These are phyloP conservation scores for Hyaloperonospora arabidopsidis DNA, from an alignment of 352 stramenopile genomes.

Conservation along the genomic window DNA sequence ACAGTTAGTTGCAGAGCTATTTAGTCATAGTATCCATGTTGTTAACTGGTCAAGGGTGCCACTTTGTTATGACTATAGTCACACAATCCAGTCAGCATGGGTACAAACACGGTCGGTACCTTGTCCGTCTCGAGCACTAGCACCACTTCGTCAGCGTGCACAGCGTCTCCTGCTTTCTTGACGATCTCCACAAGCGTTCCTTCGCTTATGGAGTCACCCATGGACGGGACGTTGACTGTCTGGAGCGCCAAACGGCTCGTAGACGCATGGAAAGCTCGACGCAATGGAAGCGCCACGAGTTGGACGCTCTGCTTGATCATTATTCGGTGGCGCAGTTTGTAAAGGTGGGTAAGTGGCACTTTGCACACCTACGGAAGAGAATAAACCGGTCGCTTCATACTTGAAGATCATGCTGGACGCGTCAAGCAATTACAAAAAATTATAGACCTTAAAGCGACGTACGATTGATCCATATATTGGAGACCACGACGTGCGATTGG, in stretches of 20 bases:
- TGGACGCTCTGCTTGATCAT: background rate
- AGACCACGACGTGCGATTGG: background rate
- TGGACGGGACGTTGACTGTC: conserved; percentile 81
- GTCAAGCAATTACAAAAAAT: background rate
- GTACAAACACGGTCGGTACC: conserved; percentile 40
- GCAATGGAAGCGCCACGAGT: conserved; percentile 7
- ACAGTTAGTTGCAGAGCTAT: background rate
- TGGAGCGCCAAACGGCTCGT: conserved; percentile 38
- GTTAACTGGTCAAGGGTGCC: conserved; percentile 87
- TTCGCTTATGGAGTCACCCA: conserved; percentile 97
- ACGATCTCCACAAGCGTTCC: conserved; percentile 95
- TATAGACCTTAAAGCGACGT: background rate
- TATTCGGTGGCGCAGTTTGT: background rate
- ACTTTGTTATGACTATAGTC: too few species aligned
- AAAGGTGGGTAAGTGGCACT: background rate
- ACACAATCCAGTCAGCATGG: too few species aligned
- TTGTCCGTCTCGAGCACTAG: conserved; percentile 99
- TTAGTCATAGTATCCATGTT: background rate
- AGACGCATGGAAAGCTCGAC: conserved; percentile 45
- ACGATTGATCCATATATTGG: too few species aligned
- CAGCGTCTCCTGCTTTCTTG: conserved; percentile 88
- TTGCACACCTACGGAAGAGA: background rate
- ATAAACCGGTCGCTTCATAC: conserved; percentile 3
- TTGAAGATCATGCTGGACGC: conserved; percentile 3
- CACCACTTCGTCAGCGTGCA: conserved; percentile 94